Evolutionary conservation across 176 grass and related monocot genomes (phyloP), one percentile per base, ranked within the genome.

Genomic region (Rhynchospora breviuscula): DNA sequence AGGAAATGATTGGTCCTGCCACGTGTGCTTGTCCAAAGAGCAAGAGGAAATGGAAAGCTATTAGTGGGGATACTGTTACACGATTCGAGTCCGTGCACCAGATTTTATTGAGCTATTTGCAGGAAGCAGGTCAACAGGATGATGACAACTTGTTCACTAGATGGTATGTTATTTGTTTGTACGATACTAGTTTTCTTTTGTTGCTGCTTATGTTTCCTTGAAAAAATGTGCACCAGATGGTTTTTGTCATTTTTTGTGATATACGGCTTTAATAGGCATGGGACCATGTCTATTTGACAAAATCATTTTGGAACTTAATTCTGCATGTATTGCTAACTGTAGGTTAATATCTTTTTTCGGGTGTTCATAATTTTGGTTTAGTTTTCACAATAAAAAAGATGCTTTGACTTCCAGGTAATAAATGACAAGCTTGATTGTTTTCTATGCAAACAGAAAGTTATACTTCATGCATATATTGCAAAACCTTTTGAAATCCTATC

Each of bases 31-130:
- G 82, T 94, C 88, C 59, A 96, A 93, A 85, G 87, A 90, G 83
- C 97, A 99, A 19, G 82, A 90, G 54, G n/a, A 92, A 82, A 52
- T 62, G 87, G 33, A 89, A 89, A 89, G 82, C 91, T 82, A 65
- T 35, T 73, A 79, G 67, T 81, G 85, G 79, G 31, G 85, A 89
- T 68, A 85, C 78, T n/a, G 83, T 93, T 29, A 70, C 90, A 78
- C 62, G 62, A 45, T 64, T 87, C 47, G 91, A 99, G 87, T 69
- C 88, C 85, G 81, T 93, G 84, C 93, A 91, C 78, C 97, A 99
- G 85, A 89, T 96, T 88, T 86, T 94, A 81, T 85, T 99, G 89
- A 94, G 78, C 86, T 92, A 96, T 96, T 67, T 99, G 47, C 89
- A 93, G 80, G 93, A 99, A 92, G 84, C 84, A 85, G 93, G 91